phyloP scores from a whole-genome alignment of 1,284 basidiomycete genomes.

The Mycena sp. region DNA sequence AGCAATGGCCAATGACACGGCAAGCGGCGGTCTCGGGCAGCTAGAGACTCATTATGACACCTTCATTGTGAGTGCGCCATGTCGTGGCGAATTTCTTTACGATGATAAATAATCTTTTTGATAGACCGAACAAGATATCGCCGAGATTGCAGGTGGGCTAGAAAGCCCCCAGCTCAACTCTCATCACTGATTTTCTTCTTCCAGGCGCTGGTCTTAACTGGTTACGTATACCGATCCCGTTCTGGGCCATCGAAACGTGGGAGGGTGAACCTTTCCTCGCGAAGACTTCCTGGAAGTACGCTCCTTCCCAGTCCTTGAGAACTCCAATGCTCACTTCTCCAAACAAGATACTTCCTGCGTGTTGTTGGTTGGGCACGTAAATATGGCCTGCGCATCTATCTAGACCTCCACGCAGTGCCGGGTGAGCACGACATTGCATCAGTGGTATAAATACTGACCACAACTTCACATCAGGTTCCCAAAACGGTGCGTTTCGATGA shows the following conservation, averaged over 20 bases:
- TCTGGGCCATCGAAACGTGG: constrained; percentile 73
- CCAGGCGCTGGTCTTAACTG: constrained; percentile 71
- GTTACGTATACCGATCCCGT: constrained; percentile 73
- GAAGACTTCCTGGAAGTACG: constrained; percentile 55
- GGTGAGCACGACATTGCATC: constrained; percentile 5
- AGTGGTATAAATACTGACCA: too few species aligned
- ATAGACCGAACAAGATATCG: constrained; percentile 84
- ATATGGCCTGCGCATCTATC: constrained; percentile 73
- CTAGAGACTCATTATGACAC: constrained; percentile 80
- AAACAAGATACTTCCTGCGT: constrained; percentile 62
- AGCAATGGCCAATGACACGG: constrained; percentile 56
- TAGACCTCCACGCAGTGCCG: constrained; percentile 71
- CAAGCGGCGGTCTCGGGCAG: constrained; percentile 60
- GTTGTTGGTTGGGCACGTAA: constrained; percentile 76
- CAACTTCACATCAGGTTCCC: constrained; percentile 54
- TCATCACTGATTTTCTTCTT: not conserved
- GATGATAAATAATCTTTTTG: not conserved
- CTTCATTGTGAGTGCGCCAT: constrained; percentile 60
- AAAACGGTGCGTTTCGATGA: constrained; percentile 57
- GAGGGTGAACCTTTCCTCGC: constrained; percentile 57
- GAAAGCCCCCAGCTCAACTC: too few species aligned
- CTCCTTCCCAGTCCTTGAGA: constrained; percentile 15
- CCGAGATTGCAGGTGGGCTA: constrained; percentile 67
- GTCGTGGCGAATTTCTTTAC: not conserved
- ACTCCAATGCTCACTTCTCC: not conserved